These are phyloP conservation scores for Syncephalastrum sp. DNA, from an alignment of 371 early-diverging fungal species.

Conservation along the genomic window DNA sequence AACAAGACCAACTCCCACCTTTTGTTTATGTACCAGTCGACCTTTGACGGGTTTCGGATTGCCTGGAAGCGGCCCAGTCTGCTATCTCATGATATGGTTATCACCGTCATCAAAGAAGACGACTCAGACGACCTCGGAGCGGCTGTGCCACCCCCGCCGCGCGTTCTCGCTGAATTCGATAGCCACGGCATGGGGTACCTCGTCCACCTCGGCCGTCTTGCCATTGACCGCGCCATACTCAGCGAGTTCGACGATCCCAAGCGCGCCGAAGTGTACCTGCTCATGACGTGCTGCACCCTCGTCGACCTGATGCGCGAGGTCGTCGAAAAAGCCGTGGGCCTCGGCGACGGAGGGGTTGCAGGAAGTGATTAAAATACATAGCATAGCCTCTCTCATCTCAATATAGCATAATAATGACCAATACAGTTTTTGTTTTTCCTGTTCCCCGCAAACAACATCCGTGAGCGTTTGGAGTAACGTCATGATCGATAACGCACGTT, in stretches of 20 bases:
- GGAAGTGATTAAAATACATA: slow-evolving; percentile 26
- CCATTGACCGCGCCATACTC: slow-evolving; percentile 32
- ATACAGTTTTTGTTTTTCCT: too few species aligned
- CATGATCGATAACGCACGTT: too few species aligned
- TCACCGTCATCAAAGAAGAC: slow-evolving; percentile 21
- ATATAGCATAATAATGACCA: too few species aligned
- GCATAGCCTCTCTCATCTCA: too few species aligned
- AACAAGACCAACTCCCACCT: slow-evolving; percentile 38
- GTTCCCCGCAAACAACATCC: too few species aligned
- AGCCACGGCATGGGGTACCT: slow-evolving; percentile 50
- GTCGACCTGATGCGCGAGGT: slow-evolving; percentile 52
- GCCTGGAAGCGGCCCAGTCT: slow-evolving; percentile 44
- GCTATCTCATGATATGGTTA: slow-evolving; percentile 43
- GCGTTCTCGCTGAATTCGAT: slow-evolving; percentile 43
- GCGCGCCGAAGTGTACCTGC: slow-evolving; percentile 33
- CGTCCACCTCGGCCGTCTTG: slow-evolving; percentile 34
- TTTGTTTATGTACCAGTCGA: slow-evolving; percentile 39
- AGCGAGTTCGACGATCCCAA: slow-evolving; percentile 24
- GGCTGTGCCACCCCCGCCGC: slow-evolving; percentile 6
- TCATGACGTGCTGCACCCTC: slow-evolving; percentile 46
- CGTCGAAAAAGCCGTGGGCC: slow-evolving; percentile 47
- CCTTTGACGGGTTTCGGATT: slow-evolving; percentile 30
- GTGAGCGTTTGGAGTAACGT: too few species aligned
- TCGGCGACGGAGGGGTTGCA: slow-evolving; percentile 47
- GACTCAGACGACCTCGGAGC: background rate